Conservation (phyloP, 352 stramenopile genomes). For the Pythium dissimile region DNA sequence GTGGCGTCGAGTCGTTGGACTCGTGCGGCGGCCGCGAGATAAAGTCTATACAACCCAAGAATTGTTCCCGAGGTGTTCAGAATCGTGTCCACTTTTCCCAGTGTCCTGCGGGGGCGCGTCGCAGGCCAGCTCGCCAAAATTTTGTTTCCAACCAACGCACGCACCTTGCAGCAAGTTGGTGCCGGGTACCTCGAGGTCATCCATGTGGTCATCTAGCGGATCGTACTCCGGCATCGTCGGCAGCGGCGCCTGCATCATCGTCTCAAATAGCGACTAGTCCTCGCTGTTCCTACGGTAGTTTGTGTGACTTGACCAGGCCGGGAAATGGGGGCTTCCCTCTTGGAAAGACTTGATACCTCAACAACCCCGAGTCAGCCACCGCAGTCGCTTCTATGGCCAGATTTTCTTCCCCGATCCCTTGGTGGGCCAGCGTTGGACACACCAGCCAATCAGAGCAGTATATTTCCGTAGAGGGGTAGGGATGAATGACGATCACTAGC, state of each 20-base stretch:
- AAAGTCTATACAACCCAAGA: constrained; percentile 6
- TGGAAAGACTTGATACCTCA: no score
- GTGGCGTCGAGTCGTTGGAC: constrained; percentile 38
- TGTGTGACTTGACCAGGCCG: neutral
- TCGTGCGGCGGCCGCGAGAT: constrained; percentile 17
- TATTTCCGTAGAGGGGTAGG: constrained; percentile 1
- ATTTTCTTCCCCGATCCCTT: constrained; percentile 5
- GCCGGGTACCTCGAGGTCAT: constrained; percentile 67
- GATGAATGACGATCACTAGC: neutral
- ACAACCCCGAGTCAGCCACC: neutral
- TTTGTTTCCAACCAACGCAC: no score
- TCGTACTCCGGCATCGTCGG: constrained; percentile 63
- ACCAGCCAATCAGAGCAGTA: constrained; percentile 17
- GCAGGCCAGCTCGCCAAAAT: constrained; percentile 2
- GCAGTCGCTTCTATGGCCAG: neutral
- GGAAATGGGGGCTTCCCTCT: neutral
- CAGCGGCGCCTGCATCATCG: constrained; percentile 50
- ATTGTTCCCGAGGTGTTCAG: neutral
- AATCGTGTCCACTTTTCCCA: constrained; percentile 32
- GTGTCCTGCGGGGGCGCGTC: no score
- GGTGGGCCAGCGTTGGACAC: constrained; percentile 18
- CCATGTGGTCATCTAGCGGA: constrained; percentile 62
- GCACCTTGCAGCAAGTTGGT: constrained; percentile 65
- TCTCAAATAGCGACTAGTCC: constrained; percentile 1
- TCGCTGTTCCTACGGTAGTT: neutral